These are phyloP conservation scores for Ganoderma multipileum DNA, from an alignment of 1,284 basidiomycete species.

Conservation along the genomic window DNA sequence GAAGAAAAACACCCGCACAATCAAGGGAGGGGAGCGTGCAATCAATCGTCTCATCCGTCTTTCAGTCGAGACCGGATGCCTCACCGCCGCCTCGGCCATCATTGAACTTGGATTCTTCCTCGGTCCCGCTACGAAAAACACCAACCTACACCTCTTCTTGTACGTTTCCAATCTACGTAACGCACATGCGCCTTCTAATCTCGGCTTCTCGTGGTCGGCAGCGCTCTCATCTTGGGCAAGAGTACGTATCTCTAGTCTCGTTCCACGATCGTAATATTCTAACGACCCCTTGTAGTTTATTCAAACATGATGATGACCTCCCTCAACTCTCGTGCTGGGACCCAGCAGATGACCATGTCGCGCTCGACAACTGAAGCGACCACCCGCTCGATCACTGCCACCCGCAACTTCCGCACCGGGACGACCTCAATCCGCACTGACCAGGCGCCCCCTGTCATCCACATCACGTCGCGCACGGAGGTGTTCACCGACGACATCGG, in stretches of 20 bases:
- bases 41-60: constrained; percentile 26
- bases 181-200: not conserved
- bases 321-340: constrained; percentile 15
- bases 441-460: constrained; percentile 2
- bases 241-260: not conserved
- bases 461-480: constrained; percentile 17
- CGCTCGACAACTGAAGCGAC: not conserved
- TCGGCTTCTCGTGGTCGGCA: not conserved
- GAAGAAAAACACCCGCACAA: constrained; percentile 12
- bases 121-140: constrained; percentile 15
- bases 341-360: not conserved
- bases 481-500: constrained; percentile 2
- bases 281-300: not conserved
- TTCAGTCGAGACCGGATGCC: constrained; percentile 26
- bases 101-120: constrained; percentile 20
- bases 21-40: constrained; percentile 14
- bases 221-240: constrained; percentile 18
- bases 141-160: constrained; percentile 21
- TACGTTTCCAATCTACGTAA: not conserved
- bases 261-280: not conserved
- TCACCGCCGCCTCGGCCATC: constrained; percentile 13
- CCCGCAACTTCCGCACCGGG: constrained; percentile 7
- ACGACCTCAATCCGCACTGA: not conserved
- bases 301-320: constrained; percentile 22
- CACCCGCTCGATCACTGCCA: constrained; percentile 4